A percentile compares a stretch with the other conserved stretches of the same genome.
Conservation (phyloP, 345 rosid species). For the Acer campestre region DNA sequence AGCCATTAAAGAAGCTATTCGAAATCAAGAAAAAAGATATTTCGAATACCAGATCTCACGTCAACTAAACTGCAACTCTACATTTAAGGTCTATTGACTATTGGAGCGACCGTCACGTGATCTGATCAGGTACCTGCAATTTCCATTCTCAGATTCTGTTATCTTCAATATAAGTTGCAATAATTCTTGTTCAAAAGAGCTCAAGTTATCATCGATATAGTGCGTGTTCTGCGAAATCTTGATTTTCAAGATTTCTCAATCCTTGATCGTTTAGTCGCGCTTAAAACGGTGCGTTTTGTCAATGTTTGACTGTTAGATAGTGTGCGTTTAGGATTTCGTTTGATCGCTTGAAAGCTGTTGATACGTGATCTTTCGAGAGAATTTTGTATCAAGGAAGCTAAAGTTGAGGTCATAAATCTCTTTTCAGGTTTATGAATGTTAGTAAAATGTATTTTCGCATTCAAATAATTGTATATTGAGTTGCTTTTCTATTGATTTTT, state of each 20-base stretch:
- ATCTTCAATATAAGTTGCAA: not conserved
- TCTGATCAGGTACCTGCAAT: conserved; percentile 24
- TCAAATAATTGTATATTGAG: not conserved
- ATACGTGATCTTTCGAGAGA: not conserved
- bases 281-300: conserved; percentile 5
- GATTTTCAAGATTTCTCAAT: not conserved
- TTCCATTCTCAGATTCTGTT: not conserved
- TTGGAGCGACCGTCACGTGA: conserved; percentile 13
- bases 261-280: not conserved
- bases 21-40: not conserved
- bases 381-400: not conserved
- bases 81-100: not conserved
- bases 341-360: conserved; percentile 10
- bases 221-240: not conserved
- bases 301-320: not conserved
- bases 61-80: conserved; percentile 18
- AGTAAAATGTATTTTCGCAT: not conserved
- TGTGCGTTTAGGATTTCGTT: conserved; percentile 6
- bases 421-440: not conserved
- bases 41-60: conserved; percentile 29
- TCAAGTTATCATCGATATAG: not conserved
- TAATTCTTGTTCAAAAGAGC: not conserved
- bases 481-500: not conserved
- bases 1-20: conserved; percentile 22
- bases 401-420: not conserved